Base-by-base conservation (phyloP, 2,329 filamentous ascomycete genomes). In the Ophiostoma montium region DNA sequence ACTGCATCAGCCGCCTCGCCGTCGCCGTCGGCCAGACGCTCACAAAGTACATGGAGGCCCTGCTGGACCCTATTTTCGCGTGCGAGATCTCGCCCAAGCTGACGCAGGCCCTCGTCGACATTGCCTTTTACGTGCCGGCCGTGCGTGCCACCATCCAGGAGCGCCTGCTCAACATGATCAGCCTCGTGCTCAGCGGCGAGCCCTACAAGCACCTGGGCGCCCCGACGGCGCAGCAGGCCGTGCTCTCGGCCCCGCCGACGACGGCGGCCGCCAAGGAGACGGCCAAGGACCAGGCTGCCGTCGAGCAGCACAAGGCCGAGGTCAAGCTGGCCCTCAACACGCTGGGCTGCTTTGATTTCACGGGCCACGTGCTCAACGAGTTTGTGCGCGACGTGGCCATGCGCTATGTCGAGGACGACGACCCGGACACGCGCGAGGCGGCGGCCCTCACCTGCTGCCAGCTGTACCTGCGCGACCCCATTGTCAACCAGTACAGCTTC, bases 301-400 rank as follows among this genome's bases (percentile, higher is more conserved):
- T 86, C 54, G 87, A 94, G 57, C 80, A 79, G 56, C 72, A 83
- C 52, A 89, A 94, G 62, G 73, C 81, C 9, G 90, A 98, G 62
- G 86, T 98, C 54, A 94, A 94, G 55, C 72, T 98, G 47, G 92
- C 92, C 4, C 74, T 98, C 15, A 89, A 94, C 59, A 98, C 94
- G 0, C 72, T 98, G 0, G 94, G 92, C n/a, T 95, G 88, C 61
- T 98, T 98, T 59, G 92, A 98, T 63, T 98, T 98, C 60, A 82
- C 75, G 49, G 82, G 86, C 2, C 88, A 96, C 60, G 84, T 95
- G 15, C 70, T 99, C 15, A 99, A 99, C 59, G 94, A 99, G 62
- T 99, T 99, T 57, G 92, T 98, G 27, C 85, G 92, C 21, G 92
- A 99, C 61, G 92, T 98, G 46, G 92, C 94, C 4, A 94, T 98